A percentile compares a stretch with the other conserved stretches of the same genome.
Evolutionary conservation across 495 filamentous ascomycete species (phyloP).

Genomic region (Lentithecium fluviatile): DNA sequence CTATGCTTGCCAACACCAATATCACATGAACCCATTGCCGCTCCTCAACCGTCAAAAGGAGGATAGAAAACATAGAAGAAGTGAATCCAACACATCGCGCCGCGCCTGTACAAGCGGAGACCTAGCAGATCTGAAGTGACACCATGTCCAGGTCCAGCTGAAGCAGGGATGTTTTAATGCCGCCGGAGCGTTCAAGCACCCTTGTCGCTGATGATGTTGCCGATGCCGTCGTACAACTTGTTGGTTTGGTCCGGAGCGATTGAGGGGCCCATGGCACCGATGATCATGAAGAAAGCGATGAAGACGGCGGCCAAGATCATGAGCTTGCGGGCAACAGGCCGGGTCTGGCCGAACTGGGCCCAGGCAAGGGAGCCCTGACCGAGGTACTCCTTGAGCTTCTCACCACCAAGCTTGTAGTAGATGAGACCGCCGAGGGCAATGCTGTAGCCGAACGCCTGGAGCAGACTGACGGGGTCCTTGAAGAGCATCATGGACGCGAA

Average conservation of each 20-base stretch:
- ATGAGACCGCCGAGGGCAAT: conserved; percentile 87
- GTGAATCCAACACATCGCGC: conserved; percentile 4
- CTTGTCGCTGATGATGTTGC: conserved; percentile 22
- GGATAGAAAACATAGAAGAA: conserved; percentile 23
- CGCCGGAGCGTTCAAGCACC: neutral
- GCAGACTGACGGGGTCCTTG: conserved; percentile 72
- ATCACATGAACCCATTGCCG: conserved; percentile 19
- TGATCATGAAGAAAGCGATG: conserved; percentile 65
- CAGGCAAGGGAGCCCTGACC: conserved; percentile 67
- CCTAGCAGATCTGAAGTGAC: neutral
- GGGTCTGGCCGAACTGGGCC: conserved; percentile 78
- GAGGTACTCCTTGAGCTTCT: conserved; percentile 76
- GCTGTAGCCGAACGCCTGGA: conserved; percentile 94
- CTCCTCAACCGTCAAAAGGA: conserved; percentile 13
- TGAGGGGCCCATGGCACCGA: conserved; percentile 52
- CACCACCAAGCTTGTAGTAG: conserved; percentile 94
- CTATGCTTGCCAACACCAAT: conserved; percentile 26
- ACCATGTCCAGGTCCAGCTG: neutral
- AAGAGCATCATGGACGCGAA: conserved; percentile 85
- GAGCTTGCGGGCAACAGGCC: conserved; percentile 73
- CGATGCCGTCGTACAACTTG: conserved; percentile 16
- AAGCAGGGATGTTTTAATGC: neutral
- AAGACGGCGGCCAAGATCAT: conserved; percentile 63
- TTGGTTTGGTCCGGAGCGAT: conserved; percentile 25
- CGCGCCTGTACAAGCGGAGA: neutral